These are phyloP conservation scores for Chamaecyparis obtusa DNA, from an alignment of 75 land plant genomes.

Conservation along the genomic window DNA sequence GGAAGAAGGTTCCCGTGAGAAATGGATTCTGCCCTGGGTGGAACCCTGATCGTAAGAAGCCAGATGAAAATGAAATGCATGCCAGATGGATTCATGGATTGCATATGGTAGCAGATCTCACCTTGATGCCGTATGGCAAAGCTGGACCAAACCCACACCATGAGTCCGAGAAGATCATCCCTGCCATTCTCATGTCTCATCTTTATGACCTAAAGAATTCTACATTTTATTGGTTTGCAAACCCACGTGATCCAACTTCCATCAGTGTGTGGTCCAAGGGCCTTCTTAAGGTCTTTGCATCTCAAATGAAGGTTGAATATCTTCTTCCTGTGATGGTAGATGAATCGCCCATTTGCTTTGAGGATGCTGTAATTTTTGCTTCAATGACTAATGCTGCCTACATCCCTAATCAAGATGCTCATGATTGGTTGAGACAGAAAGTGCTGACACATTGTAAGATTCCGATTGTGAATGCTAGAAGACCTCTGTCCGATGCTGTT, in stretches of 20 bases:
- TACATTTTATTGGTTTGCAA: slow-evolving; percentile 34
- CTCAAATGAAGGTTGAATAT: slow-evolving; percentile 27
- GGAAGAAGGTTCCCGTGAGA: slow-evolving; percentile 23
- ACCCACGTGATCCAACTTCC: slow-evolving; percentile 22
- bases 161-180: slow-evolving; percentile 45
- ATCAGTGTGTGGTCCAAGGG: slow-evolving; percentile 40
- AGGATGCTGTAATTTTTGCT: slow-evolving; percentile 36
- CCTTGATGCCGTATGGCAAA: slow-evolving; percentile 41
- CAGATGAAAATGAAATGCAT: slow-evolving; percentile 2
- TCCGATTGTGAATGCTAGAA: slow-evolving; percentile 25
- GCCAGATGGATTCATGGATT: slow-evolving; percentile 33
- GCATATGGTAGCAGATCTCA: slow-evolving; percentile 42
- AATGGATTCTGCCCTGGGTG: slow-evolving; percentile 28
- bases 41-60: slow-evolving; percentile 13
- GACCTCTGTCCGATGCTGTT: slow-evolving; percentile 28
- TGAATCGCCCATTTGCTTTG: slow-evolving; percentile 38
- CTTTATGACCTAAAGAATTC: slow-evolving; percentile 27
- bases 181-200: slow-evolving; percentile 39
- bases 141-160: slow-evolving; percentile 51
- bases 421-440: slow-evolving; percentile 38
- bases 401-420: slow-evolving; percentile 31
- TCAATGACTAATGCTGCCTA: slow-evolving; percentile 40
- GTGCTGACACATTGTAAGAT: slow-evolving; percentile 31
- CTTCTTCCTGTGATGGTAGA: slow-evolving; percentile 14
- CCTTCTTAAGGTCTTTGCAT: slow-evolving; percentile 30